phyloP scores from a whole-genome alignment of 805 yeast genomes.

The Blastobotrys americana region DNA sequence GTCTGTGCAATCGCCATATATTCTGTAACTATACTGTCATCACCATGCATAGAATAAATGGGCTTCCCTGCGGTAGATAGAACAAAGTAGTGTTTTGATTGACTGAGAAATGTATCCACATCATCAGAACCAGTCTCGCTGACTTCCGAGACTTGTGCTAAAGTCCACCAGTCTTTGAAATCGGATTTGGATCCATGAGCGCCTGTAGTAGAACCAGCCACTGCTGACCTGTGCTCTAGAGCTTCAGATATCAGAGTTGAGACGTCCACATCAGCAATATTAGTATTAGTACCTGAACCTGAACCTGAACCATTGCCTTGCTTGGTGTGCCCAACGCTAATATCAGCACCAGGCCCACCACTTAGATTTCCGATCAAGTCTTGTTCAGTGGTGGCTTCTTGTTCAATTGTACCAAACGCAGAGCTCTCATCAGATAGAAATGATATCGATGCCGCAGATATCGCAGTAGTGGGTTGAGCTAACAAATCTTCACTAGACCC shows the following conservation, averaged over 20 bases:
- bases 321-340: not conserved
- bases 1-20: conserved; percentile 80
- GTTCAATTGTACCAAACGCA: not conserved
- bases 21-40: conserved; percentile 58
- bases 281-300: too few relatives aligned
- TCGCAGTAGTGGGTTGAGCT: conserved; percentile 23
- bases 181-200: not conserved
- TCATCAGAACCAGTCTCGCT: conserved; percentile 7
- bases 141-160: not conserved
- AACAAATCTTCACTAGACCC: conserved; percentile 12
- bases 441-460: conserved; percentile 10
- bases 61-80: conserved; percentile 86
- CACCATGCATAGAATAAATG: conserved; percentile 69
- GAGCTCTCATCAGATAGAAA: not conserved
- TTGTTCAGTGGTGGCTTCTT: not conserved
- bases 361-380: too few relatives aligned
- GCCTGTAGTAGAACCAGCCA: not conserved
- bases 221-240: not conserved
- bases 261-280: not conserved
- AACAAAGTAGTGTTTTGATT: conserved; percentile 65
- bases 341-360: conserved; percentile 7
- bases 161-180: not conserved
- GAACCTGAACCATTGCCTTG: too few relatives aligned
- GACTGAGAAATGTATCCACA: conserved; percentile 29
- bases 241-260: conserved; percentile 3